A percentile compares a stretch with the other conserved stretches of the same genome.
These are phyloP conservation scores for Cyclospora cayetanensis DNA, from an alignment of 169 alveolate genomes.

Conservation along the genomic window DNA sequence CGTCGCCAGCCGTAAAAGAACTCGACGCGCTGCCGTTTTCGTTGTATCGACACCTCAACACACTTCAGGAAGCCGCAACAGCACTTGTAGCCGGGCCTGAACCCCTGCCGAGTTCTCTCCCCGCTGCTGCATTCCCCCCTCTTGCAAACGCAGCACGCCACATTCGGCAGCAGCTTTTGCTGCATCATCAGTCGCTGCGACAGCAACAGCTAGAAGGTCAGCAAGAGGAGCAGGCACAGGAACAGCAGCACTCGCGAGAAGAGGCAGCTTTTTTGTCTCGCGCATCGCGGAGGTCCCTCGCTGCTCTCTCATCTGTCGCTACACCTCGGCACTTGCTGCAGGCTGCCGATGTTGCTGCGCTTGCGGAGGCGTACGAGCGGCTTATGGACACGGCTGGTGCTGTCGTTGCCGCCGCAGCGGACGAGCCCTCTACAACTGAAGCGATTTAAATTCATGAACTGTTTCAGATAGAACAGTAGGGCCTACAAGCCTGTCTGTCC, in stretches of 20 bases:
- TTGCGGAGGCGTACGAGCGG: background rate
- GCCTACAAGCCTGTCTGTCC: too few relatives aligned
- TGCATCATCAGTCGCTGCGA: background rate
- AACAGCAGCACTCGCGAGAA: constrained; percentile 24
- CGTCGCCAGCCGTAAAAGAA: background rate
- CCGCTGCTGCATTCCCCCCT: background rate
- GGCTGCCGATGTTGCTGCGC: constrained; percentile 44
- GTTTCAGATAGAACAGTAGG: too few relatives aligned
- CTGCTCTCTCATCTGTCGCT: background rate
- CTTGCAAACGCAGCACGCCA: background rate
- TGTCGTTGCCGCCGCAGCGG: constrained; percentile 23
- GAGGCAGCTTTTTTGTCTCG: background rate
- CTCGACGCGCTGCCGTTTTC: background rate
- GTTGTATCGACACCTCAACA: constrained; percentile 16
- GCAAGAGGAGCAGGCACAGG: too few relatives aligned
- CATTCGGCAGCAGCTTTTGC: constrained; percentile 11
- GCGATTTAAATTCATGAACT: too few relatives aligned
- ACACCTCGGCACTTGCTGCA: background rate
- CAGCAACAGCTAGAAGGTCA: too few relatives aligned
- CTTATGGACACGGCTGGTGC: constrained; percentile 18
- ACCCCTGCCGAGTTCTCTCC: background rate
- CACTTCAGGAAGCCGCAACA: constrained; percentile 26
- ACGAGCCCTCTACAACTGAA: too few relatives aligned
- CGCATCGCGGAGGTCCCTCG: background rate
- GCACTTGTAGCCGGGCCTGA: background rate